Evolutionary conservation across 1,284 basidiomycete genomes (phyloP).

Genomic region (Leccinum griseonigrum): DNA sequence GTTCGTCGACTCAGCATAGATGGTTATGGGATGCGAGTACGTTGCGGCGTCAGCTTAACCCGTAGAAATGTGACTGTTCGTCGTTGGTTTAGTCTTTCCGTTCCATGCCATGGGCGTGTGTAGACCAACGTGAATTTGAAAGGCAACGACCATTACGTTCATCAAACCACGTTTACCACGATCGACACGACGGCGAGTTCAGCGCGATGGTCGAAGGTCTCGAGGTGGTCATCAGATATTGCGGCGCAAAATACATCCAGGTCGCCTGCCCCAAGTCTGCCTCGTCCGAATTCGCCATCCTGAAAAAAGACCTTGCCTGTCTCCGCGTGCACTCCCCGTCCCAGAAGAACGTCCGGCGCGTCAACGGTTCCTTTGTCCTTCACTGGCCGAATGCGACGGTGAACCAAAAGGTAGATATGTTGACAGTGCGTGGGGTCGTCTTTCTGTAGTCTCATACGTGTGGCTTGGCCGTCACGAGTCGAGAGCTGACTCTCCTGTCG

Average conservation of each 20-base stretch:
- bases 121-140: too few relatives aligned
- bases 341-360: constrained; percentile 23
- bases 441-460: constrained; percentile 3
- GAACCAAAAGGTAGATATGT: not conserved
- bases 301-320: constrained; percentile 26
- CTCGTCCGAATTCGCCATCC: constrained; percentile 27
- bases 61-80: too few relatives aligned
- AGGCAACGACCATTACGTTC: not conserved
- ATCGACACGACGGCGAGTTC: constrained; percentile 1
- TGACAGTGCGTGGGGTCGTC: not conserved
- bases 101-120: too few relatives aligned
- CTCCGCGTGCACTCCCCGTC: constrained; percentile 29
- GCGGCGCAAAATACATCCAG: constrained; percentile 14
- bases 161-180: not conserved
- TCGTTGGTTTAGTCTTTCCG: too few relatives aligned
- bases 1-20: too few relatives aligned
- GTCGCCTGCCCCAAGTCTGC: constrained; percentile 11
- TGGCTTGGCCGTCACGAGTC: too few relatives aligned
- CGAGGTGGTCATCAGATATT: constrained; percentile 25
- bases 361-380: constrained; percentile 21
- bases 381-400: constrained; percentile 22
- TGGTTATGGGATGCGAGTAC: too few relatives aligned
- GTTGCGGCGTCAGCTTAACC: too few relatives aligned
- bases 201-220: constrained; percentile 22
- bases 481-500: not conserved